Evolutionary conservation across 1,139 yeast species (phyloP), one percentile per base, ranked within the genome.

Genomic region (Kodamaea sp.): DNA sequence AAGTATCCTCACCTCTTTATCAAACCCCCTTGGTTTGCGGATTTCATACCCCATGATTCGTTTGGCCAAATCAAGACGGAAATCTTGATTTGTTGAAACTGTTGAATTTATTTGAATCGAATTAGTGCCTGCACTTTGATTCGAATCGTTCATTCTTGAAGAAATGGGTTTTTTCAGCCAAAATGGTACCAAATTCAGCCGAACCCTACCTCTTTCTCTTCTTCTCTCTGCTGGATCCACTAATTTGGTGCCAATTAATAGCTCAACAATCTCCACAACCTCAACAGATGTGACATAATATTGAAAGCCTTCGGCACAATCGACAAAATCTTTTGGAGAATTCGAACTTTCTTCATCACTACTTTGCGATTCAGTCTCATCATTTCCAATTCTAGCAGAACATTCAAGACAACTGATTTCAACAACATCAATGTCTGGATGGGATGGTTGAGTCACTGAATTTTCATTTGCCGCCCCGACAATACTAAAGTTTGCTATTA

Each of bases 21-120:
- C 84, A 54, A 80, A 79, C 1, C 84, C 84, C 49, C 85, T 65
- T 27, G 85, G 86, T 50, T 77, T 78, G 50, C 85, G 67, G 20
- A 68, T 64, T 45, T 75, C 79, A 54, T 80, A 80, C n/a, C 75
- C 73, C 84, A 79, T 79, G 28, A 80, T 79, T 53, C 84, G 65
- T 46, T 75, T 76, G 4, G 84, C 84, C 45, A 80, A 63, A 50
- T 78, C 83, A 26, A 67, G 59, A 47, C 80, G 61, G 49, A 66
- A 70, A 48, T 78, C 81, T 26, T 67, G 66, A 46, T 67, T 68
- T 25, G 55, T 50, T 8, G 45, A 40, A n/a, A 36, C 42, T 9
- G 35, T 38, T 12, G 33, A 32, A 26, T n/a, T 24, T 30, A 34
- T 20, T 27, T 22, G 25, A 26, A 31, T 29, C 24, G 27, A 36